Base-by-base conservation (phyloP, 805 yeast genomes). In the Suhomyces sp. region DNA sequence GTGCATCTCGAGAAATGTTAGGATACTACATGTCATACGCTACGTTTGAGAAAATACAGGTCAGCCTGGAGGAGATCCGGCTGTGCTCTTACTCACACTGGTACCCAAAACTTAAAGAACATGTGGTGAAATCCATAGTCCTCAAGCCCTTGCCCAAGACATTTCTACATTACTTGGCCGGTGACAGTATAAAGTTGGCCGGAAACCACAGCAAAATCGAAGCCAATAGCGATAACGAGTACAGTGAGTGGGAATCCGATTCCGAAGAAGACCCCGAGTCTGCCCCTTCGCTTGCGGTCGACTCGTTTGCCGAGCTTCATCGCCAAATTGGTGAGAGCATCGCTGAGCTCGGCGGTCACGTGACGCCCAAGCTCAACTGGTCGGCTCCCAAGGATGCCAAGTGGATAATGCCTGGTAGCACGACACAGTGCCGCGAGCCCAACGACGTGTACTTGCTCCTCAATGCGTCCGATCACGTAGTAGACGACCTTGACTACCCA, bases 301-400 rank as follows among this genome's bases (percentile, higher is more conserved):
- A 54, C 2, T 69, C 71, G 22, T 90, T 91, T 58, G 73, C 74
- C 8, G 85, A 80, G 0, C 71, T 91, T 19, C 96, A 92, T 61
- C 59, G 71, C 0, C 59, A 73, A 43, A 74, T 93, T 15, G 70
- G 71, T 33, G 53, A 59, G 0, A 62, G 75, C 0, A 79, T 94
- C 12, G 53, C 57, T 2, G 72, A 76, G 43, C 71, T 79, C 24
- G 68, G 65, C 46, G 86, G 87, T 0, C 71, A 82, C 1, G 89
- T 91, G 2, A 78, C 89, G 1, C 98, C 98, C 1, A 94, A 94
- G 63, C 72, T 93, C 59, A 94, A 94, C 73, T 94, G 99, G 99
- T 90, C 97, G 0, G 87, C 97, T 1, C 99, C 99, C 1, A 86
- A 85, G 63, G 99, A 94, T 69, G 89, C 98, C 1, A 81, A 85